These are phyloP conservation scores for Blumeriella jaapii DNA, from an alignment of 2,329 filamentous ascomycete genomes.

Conservation along the genomic window DNA sequence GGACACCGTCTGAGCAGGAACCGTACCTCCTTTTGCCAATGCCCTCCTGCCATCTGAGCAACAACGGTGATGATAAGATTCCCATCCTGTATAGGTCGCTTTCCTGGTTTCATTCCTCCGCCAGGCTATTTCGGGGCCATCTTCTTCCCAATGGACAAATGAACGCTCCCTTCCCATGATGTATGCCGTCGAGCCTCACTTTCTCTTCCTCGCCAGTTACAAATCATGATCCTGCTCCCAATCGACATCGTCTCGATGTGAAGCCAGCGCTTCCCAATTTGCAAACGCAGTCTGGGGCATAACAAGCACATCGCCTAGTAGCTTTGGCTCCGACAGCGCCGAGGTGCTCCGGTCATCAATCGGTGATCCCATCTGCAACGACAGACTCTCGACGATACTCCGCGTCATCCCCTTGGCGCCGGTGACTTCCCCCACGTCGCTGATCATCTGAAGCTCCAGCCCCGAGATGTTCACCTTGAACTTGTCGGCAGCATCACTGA, in stretches of 20 bases:
- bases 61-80: too few relatives aligned
- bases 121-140: too few relatives aligned
- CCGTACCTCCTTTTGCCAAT: too few relatives aligned
- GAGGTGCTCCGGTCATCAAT: slow-evolving; percentile 17
- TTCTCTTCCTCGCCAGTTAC: too few relatives aligned
- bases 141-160: too few relatives aligned
- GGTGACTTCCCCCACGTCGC: slow-evolving; percentile 25
- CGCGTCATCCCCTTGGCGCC: slow-evolving; percentile 23
- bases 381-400: slow-evolving; percentile 22
- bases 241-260: slow-evolving; percentile 15
- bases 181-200: too few relatives aligned
- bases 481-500: slow-evolving; percentile 12
- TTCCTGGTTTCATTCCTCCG: too few relatives aligned
- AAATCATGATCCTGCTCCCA: slow-evolving; percentile 16
- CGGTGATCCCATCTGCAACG: slow-evolving; percentile 9
- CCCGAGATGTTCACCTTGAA: slow-evolving; percentile 13
- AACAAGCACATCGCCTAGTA: slow-evolving; percentile 24
- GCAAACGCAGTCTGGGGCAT: slow-evolving; percentile 15
- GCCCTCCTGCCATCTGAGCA: too few relatives aligned
- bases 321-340: slow-evolving; percentile 20
- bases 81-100: too few relatives aligned
- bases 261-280: slow-evolving; percentile 11
- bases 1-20: too few relatives aligned
- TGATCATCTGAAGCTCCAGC: slow-evolving; percentile 18
- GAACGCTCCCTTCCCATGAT: too few relatives aligned